phyloP scores from a whole-genome alignment of 2,329 filamentous ascomycete genomes.

The Talaromyces rugulosus region DNA sequence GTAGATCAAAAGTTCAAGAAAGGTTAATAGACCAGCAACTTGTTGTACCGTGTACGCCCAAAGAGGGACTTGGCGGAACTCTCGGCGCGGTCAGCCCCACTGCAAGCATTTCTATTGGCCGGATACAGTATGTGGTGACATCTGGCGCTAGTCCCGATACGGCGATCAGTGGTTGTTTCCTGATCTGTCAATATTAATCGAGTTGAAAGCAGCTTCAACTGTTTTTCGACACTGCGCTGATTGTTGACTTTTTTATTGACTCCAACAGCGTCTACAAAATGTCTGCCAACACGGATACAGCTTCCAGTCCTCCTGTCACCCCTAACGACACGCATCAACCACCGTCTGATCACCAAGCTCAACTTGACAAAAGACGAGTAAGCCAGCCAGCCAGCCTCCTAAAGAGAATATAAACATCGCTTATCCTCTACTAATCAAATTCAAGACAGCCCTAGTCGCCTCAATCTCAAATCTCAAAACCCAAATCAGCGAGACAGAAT shows the following conservation, averaged over 20 bases:
- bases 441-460: slow-evolving; percentile 15
- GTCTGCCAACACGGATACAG: neutral
- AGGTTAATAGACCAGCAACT: neutral
- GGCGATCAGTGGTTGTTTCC: neutral
- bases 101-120: neutral
- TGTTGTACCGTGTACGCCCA: too few relatives aligned
- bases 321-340: neutral
- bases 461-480: slow-evolving; percentile 40
- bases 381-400: neutral
- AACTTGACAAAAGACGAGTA: slow-evolving; percentile 16
- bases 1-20: neutral
- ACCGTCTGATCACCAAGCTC: neutral
- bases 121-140: neutral
- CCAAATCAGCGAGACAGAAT: slow-evolving; percentile 39
- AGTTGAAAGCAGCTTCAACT: neutral
- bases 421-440: neutral
- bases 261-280: neutral
- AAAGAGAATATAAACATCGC: neutral
- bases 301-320: neutral
- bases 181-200: neutral
- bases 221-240: neutral
- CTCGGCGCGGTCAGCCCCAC: neutral
- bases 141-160: neutral
- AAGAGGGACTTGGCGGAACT: neutral
- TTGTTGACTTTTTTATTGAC: neutral